Conservation (phyloP, 1,284 basidiomycete genomes). For the Cutaneotrichosporon arboriforme region DNA sequence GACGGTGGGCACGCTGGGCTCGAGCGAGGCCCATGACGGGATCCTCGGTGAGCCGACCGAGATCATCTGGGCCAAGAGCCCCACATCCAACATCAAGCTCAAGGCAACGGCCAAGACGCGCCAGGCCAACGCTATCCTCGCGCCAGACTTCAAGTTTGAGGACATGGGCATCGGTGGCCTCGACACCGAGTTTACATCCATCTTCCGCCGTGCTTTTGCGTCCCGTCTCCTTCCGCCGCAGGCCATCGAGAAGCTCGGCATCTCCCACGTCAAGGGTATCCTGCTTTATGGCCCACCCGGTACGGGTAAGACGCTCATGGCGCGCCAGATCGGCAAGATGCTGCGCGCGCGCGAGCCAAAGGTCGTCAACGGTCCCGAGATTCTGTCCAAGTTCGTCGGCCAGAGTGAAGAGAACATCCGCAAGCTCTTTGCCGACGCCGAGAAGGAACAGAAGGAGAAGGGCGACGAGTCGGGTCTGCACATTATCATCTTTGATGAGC, state of each 20-base stretch:
- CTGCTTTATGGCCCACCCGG: constrained; percentile 94
- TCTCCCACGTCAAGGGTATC: constrained; percentile 98
- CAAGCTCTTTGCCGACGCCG: constrained; percentile 95
- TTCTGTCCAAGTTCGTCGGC: constrained; percentile 91
- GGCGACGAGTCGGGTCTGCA: constrained; percentile 97
- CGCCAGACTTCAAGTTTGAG: constrained; percentile 99
- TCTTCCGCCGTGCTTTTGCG: constrained; percentile 98
- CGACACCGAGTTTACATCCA: constrained; percentile 89
- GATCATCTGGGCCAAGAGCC: constrained; percentile 79
- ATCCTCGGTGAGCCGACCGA: constrained; percentile 87
- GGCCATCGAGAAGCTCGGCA: constrained; percentile 95
- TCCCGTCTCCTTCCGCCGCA: constrained; percentile 96
- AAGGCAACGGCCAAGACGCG: constrained; percentile 88
- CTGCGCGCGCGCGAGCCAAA: constrained; percentile 97
- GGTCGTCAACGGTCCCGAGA: constrained; percentile 97
- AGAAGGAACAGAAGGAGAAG: constrained; percentile 98
- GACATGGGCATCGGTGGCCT: constrained; percentile 99
- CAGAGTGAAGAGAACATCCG: constrained; percentile 98
- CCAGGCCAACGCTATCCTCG: constrained; percentile 88
- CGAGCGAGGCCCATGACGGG: constrained; percentile 57
- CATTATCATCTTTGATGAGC: constrained; percentile 97
- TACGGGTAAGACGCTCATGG: constrained; percentile 97
- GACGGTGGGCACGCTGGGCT: constrained; percentile 55
- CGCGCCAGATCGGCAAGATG: constrained; percentile 99
- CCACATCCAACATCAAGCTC: constrained; percentile 75